Base-by-base conservation (phyloP, 345 rosid species). In the Combretum micranthum region DNA sequence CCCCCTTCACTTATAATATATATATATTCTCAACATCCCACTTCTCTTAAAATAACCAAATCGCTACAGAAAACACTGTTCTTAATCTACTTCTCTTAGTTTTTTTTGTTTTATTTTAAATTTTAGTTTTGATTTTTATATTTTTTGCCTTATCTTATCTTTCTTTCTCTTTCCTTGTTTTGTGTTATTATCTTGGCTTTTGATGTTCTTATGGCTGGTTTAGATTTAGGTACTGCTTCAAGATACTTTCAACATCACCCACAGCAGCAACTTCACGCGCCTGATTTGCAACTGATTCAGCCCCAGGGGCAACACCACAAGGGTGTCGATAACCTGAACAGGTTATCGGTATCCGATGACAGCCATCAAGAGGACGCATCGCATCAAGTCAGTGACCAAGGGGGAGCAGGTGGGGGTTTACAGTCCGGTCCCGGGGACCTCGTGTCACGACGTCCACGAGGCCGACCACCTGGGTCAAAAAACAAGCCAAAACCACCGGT, bases 401-500 rank as follows among this genome's bases (percentile, higher is more conserved):
- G 8, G 10, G 67, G 55, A 1, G 44, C 54, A 22, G 47, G 46
- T 3, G 18, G 23, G 25, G 59, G 45, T 32, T 32, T 32, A 32
- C 39, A 32, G 39, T 10, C 39, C 10, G 58, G 52, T 13, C 37
- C 51, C 0, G 72, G 75, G 0, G 80, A 78, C 53, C 44, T 78
- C 57, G 74, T 73, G 4, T 83, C 69, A 10, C 79, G 98, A 15
- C 68, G 98, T 50, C 89, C 97, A 18, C 78, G 97, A 20, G 98
- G 98, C 2, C 83, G 98, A 3, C 98, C 98, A 0, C 79, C 95
- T 0, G 96, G 98, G 15, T 92, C 98, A 11, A 92, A 88, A 68
- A 92, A 92, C 82, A 92, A 86, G 64, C 77, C 90, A 0, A 92
- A 84, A 58, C 96, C 96, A 8, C 93, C 98, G 0, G 88, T 92